These are phyloP conservation scores for Pseudonitzschia multistriata DNA, from an alignment of 108 stramenopile genomes.

Conservation along the genomic window DNA sequence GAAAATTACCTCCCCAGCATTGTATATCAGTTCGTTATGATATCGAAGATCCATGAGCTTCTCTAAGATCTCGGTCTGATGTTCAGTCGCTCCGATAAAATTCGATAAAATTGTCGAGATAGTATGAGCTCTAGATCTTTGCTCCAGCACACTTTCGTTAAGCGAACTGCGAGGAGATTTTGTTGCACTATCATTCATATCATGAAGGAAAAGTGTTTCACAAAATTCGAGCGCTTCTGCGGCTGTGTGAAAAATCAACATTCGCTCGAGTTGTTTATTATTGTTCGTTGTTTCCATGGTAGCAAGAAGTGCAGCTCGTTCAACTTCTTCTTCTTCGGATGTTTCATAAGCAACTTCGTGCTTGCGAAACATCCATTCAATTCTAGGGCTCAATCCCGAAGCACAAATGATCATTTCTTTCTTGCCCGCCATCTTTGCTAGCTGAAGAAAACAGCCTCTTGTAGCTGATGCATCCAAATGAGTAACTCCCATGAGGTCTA, in stretches of 20 bases:
- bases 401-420: constrained; percentile 68
- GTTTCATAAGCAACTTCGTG: constrained; percentile 62
- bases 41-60: constrained; percentile 52
- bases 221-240: constrained; percentile 74
- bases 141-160: background rate
- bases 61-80: constrained; percentile 46
- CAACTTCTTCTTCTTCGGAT: constrained; percentile 48
- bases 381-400: constrained; percentile 57
- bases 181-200: constrained; percentile 20
- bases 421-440: constrained; percentile 69
- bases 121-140: constrained; percentile 31
- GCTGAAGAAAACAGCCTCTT: constrained; percentile 74
- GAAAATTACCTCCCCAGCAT: constrained; percentile 57
- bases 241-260: constrained; percentile 42
- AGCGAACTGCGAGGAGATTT: background rate
- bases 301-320: constrained; percentile 32
- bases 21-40: constrained; percentile 53
- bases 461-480: constrained; percentile 77
- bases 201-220: constrained; percentile 52
- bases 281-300: background rate
- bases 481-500: constrained; percentile 69
- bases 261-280: constrained; percentile 24
- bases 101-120: constrained; percentile 21
- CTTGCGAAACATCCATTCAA: constrained; percentile 82
- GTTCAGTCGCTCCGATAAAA: constrained; percentile 36